A percentile compares a stretch with the other conserved stretches of the same genome.
Conservation (phyloP, 2,329 filamentous ascomycete species). For the Calonectria pauciramosa region DNA sequence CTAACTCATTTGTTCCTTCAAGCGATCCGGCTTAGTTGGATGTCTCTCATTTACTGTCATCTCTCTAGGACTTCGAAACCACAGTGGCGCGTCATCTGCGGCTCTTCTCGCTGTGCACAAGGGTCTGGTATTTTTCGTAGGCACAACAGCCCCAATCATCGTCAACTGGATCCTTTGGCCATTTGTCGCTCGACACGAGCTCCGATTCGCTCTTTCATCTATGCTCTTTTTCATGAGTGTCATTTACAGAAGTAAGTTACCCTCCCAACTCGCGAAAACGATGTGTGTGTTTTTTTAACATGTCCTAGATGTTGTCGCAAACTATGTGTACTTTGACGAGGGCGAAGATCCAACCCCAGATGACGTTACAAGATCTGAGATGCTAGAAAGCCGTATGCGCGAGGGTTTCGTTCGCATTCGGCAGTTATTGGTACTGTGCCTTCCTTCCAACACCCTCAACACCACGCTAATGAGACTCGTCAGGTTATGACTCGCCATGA, state of each 20-base stretch:
- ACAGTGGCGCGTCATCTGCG: constrained; percentile 49
- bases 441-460: background rate
- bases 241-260: constrained; percentile 64
- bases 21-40: constrained; percentile 70
- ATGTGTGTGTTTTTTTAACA: background rate
- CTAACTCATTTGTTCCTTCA: constrained; percentile 27
- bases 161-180: constrained; percentile 74
- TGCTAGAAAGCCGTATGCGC: constrained; percentile 70
- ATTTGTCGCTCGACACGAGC: constrained; percentile 71
- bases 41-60: constrained; percentile 70
- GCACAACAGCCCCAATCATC: constrained; percentile 65
- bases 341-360: constrained; percentile 64
- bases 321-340: constrained; percentile 71
- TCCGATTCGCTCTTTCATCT: constrained; percentile 66
- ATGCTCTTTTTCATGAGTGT: constrained; percentile 72
- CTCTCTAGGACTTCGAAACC: constrained; percentile 59
- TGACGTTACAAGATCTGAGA: constrained; percentile 67
- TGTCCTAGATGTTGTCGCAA: constrained; percentile 61
- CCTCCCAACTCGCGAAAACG: background rate
- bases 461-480: background rate
- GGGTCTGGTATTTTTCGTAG: constrained; percentile 66
- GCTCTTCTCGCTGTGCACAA: constrained; percentile 60
- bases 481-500: constrained; percentile 69
- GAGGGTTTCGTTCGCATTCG: constrained; percentile 72
- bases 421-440: constrained; percentile 61